A percentile compares a stretch with the other conserved stretches of the same genome.
phyloP scores from a whole-genome alignment of 2,329 filamentous ascomycete genomes.

The Fusarium sp. region DNA sequence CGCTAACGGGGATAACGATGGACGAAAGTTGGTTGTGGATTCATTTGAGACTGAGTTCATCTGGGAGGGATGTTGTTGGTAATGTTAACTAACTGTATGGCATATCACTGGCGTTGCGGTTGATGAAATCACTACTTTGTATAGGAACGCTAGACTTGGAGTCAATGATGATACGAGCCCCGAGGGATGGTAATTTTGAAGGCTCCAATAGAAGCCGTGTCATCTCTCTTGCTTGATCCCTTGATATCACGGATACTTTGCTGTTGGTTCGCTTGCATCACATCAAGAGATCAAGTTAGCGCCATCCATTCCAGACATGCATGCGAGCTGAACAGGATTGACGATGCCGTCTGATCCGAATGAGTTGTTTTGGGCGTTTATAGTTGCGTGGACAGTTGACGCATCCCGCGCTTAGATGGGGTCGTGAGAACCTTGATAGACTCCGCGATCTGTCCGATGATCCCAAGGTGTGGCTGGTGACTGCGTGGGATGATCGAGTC shows the following conservation, averaged over 20 bases:
- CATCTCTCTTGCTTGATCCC: neutral
- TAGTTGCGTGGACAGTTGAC: slow-evolving; percentile 19
- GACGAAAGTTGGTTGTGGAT: slow-evolving; percentile 3
- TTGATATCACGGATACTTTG: neutral
- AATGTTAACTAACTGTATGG: slow-evolving; percentile 10
- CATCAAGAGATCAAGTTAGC: slow-evolving; percentile 7
- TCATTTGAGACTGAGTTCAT: neutral
- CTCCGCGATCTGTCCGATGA: slow-evolving; percentile 14
- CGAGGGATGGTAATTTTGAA: neutral
- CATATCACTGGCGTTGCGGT: slow-evolving; percentile 36
- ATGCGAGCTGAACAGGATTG: neutral
- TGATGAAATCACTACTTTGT: slow-evolving; percentile 7
- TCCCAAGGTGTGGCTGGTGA: slow-evolving; percentile 37
- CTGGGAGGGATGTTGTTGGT: slow-evolving; percentile 2
- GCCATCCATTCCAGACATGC: neutral
- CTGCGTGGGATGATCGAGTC: neutral
- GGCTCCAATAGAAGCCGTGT: neutral
- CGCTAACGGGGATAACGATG: slow-evolving; percentile 17
- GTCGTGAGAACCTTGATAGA: slow-evolving; percentile 46
- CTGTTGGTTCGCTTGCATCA: neutral
- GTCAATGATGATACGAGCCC: neutral
- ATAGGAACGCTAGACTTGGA: slow-evolving; percentile 11
- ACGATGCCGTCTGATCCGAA: slow-evolving; percentile 42
- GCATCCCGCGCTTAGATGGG: slow-evolving; percentile 15
- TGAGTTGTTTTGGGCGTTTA: slow-evolving; percentile 17